Base-by-base conservation (phyloP, 768 basidiomycete species). In the Tylopilus cervinicoccineus region DNA sequence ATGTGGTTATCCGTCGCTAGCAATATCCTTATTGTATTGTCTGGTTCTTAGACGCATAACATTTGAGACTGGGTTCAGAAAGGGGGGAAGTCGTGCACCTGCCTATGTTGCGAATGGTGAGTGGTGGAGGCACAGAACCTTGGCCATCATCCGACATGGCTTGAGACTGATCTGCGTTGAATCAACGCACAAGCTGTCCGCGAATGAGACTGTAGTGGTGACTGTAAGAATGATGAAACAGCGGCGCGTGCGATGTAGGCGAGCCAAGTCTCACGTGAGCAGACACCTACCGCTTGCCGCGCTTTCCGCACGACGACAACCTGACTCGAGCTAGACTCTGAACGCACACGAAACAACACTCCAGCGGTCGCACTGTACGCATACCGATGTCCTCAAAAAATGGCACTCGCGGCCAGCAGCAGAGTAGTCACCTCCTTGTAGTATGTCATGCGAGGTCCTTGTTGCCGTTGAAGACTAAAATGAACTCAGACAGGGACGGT, bases 1-100 rank as follows among this genome's bases (percentile, higher is more conserved):
- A 99, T 88, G 60, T 97, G 94, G 56, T 92, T 95, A 70, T 97
- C 94, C 0, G 94, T 96, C 6, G 94, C 94, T 7, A 97, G 81
- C 63, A 97, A 68, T 59, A 97, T 93, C 52, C 72, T 76, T 51
- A 93, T 83, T 1, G 81, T 88, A 60, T 91, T 78, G 51, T 85
- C 78, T 17, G 74, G 68, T 48, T 72, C 85, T 84, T 48, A 22
- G 28, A 31, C 28, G 32, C 19, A 19, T 37, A 43, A 48, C 10
- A 6, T 36, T 45, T 54, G 31, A 57, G 40, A 24, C 32, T 38
- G 20, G 19, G 16, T 43, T 2, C 13, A 40, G 8, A 39, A 42
- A 43, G 26, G 43, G 45, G 40, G 34, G 50, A 41, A 48, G 32
- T 38, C 6, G 31, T 38, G 32, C 17, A 65, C 74, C 60, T 52